phyloP scores from a whole-genome alignment of 2,329 filamentous ascomycete genomes.

The Colletotrichum tofieldiae region DNA sequence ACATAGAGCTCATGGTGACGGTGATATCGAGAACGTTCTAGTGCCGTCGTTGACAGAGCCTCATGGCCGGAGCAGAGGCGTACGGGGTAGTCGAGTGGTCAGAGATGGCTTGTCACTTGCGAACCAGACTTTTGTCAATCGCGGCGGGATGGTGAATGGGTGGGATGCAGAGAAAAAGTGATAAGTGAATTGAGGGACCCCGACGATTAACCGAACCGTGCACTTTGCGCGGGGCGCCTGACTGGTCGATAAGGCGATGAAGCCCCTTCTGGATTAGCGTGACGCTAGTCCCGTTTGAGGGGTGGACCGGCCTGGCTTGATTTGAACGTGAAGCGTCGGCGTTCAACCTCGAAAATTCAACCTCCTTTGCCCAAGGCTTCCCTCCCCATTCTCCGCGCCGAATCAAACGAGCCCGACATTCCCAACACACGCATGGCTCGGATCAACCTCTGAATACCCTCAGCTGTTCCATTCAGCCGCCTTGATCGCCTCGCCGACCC shows the following conservation, averaged over 20 bases:
- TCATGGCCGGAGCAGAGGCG: conserved; percentile 23
- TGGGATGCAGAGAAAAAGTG: conserved; percentile 35
- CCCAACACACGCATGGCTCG: conserved; percentile 35
- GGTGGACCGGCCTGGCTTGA: conserved; percentile 53
- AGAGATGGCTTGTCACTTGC: conserved; percentile 13
- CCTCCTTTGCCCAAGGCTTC: conserved; percentile 39
- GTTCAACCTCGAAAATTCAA: conserved; percentile 58
- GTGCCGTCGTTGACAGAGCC: conserved; percentile 8
- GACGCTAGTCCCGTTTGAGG: conserved; percentile 55
- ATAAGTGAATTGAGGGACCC: conserved; percentile 11
- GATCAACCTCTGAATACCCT: conserved; percentile 26
- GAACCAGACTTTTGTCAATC: conserved; percentile 27
- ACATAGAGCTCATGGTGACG: conserved; percentile 74
- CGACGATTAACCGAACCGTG: conserved; percentile 37
- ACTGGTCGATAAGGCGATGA: conserved; percentile 51
- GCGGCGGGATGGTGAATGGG: conserved; percentile 16
- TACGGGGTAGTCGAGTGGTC: conserved; percentile 7
- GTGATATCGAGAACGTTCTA: conserved; percentile 13
- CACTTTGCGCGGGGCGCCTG: conserved; percentile 34
- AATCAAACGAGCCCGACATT: conserved; percentile 33
- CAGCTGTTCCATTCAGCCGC: conserved; percentile 15
- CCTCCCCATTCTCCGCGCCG: conserved; percentile 28
- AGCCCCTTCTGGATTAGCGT: conserved; percentile 51
- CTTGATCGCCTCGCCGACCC: conserved; percentile 27
- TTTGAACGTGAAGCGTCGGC: conserved; percentile 50